phyloP scores from a whole-genome alignment of 345 rosid species.

The Isatis tinctoria region DNA sequence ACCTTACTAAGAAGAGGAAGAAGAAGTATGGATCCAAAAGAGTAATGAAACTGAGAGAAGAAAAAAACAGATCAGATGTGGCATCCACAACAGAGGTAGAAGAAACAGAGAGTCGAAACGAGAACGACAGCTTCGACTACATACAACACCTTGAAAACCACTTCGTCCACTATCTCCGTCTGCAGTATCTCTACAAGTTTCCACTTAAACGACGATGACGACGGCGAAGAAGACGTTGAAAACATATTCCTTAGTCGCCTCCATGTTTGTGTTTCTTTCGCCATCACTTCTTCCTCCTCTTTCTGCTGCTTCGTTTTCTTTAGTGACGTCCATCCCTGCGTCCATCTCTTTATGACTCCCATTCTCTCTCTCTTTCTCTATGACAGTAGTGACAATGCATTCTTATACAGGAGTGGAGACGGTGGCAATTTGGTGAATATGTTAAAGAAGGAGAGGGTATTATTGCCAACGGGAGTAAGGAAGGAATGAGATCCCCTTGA shows the following conservation, averaged over 20 bases:
- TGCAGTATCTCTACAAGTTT: conserved; percentile 31
- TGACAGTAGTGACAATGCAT: neutral
- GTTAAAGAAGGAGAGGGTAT: neutral
- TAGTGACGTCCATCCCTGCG: conserved; percentile 20
- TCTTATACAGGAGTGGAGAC: conserved; percentile 12
- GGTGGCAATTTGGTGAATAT: conserved; percentile 16
- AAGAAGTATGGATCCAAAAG: neutral
- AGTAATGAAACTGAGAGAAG: neutral
- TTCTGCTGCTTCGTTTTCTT: conserved; percentile 10
- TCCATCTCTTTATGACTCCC: conserved; percentile 20
- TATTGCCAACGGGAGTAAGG: neutral
- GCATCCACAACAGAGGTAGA: conserved; percentile 72
- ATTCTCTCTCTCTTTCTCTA: neutral
- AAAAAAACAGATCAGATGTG: conserved; percentile 34
- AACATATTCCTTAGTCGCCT: conserved; percentile 21
- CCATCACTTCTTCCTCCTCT: conserved; percentile 29
- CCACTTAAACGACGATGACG: conserved; percentile 27
- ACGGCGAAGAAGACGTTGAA: neutral
- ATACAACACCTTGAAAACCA: conserved; percentile 49
- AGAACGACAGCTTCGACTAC: conserved; percentile 60
- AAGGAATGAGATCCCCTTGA: conserved; percentile 25
- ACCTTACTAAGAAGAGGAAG: neutral
- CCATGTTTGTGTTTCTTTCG: conserved; percentile 33
- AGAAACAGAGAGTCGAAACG: conserved; percentile 69
- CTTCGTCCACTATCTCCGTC: conserved; percentile 38